These are phyloP conservation scores for Calycina herbarum DNA, from an alignment of 2,329 filamentous ascomycete species.

Conservation along the genomic window DNA sequence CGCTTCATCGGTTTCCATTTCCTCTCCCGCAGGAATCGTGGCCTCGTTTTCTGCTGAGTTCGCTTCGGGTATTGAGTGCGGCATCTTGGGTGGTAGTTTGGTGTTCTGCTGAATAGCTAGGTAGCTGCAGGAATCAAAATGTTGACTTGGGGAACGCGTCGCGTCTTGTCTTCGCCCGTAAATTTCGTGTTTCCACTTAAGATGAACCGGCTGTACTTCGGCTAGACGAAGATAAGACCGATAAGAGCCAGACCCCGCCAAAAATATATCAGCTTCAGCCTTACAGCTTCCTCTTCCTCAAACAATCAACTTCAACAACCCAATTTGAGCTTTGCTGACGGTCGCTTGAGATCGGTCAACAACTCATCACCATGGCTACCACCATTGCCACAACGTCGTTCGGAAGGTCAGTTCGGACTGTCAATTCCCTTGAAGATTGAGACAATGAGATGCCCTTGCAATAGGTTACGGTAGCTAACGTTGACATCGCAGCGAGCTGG, in stretches of 20 bases:
- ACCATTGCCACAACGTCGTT: neutral
- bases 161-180: neutral
- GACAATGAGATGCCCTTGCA: too few species aligned
- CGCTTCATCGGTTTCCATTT: slow-evolving; percentile 16
- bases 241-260: neutral
- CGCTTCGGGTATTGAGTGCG: slow-evolving; percentile 45
- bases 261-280: neutral
- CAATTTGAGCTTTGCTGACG: neutral
- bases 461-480: neutral
- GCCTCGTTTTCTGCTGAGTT: slow-evolving; percentile 37
- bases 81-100: slow-evolving; percentile 40
- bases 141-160: neutral
- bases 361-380: neutral
- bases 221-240: neutral
- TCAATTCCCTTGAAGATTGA: neutral
- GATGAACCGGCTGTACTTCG: neutral
- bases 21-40: slow-evolving; percentile 30
- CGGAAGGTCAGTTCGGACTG: neutral
- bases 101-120: neutral
- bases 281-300: neutral
- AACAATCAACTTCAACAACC: neutral
- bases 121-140: neutral
- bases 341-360: neutral
- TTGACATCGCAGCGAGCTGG: slow-evolving; percentile 24
- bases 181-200: neutral